phyloP scores from a whole-genome alignment of 2,329 filamentous ascomycete genomes.

The Allantophomopsis lycopodina region DNA sequence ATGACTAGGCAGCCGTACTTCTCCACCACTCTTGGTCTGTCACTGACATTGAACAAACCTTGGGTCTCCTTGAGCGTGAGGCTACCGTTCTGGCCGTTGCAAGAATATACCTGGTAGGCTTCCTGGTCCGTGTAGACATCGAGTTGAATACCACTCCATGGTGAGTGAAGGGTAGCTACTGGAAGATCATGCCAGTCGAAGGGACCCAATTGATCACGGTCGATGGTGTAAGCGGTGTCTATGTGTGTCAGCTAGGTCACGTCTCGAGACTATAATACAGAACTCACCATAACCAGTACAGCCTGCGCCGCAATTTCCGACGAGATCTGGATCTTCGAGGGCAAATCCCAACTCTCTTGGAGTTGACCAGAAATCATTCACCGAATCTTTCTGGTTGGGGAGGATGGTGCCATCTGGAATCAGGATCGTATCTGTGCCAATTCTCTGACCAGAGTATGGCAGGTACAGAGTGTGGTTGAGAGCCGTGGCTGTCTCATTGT shows the following conservation, averaged over 20 bases:
- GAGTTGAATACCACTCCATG: conserved; percentile 71
- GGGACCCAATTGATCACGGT: conserved; percentile 39
- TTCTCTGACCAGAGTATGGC: conserved; percentile 57
- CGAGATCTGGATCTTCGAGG: conserved; percentile 44
- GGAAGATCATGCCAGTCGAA: conserved; percentile 51
- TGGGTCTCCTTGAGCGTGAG: conserved; percentile 58
- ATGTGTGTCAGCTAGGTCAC: neutral
- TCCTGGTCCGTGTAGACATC: conserved; percentile 76
- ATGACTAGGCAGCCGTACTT: conserved; percentile 80
- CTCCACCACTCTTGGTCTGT: conserved; percentile 48
- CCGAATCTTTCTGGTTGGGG: conserved; percentile 49
- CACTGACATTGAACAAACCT: conserved; percentile 39
- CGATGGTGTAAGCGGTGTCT: conserved; percentile 59
- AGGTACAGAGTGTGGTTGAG: conserved; percentile 62
- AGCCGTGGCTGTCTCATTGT: conserved; percentile 49
- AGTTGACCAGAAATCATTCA: conserved; percentile 71
- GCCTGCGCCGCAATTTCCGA: conserved; percentile 63
- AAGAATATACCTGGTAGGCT: conserved; percentile 80
- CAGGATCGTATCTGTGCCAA: conserved; percentile 56
- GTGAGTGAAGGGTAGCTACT: conserved; percentile 53
- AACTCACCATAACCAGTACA: conserved; percentile 68
- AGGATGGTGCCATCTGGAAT: conserved; percentile 66
- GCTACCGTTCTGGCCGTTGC: conserved; percentile 54
- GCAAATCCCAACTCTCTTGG: conserved; percentile 70
- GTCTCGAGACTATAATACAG: too few species aligned